These are phyloP conservation scores for Dipodascopsis uninucleata DNA, from an alignment of 805 yeast genomes.

Conservation along the genomic window DNA sequence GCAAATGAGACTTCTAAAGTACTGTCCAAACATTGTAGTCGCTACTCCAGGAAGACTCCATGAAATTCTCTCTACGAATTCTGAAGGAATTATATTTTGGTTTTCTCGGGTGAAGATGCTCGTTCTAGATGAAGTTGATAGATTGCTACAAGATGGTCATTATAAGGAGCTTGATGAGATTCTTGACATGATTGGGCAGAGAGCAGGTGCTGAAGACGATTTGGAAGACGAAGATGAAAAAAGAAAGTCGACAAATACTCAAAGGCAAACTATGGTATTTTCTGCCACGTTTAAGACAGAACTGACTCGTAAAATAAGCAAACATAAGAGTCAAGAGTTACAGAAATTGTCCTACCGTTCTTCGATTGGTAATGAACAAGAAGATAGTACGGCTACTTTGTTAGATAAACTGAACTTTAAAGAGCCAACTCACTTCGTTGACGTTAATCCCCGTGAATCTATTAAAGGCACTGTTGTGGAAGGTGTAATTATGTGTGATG, in stretches of 20 bases:
- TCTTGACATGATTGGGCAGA: constrained; percentile 58
- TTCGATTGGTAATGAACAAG: constrained; percentile 34
- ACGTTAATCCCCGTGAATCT: constrained; percentile 79
- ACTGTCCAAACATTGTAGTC: constrained; percentile 72
- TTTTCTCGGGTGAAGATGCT: constrained; percentile 47
- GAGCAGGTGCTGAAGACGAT: constrained; percentile 35
- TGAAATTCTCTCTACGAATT: constrained; percentile 62
- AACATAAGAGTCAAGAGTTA: no score
- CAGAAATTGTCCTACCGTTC: constrained; percentile 24
- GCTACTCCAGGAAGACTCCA: constrained; percentile 95
- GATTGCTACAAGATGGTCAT: constrained; percentile 92
- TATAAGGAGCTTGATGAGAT: constrained; percentile 87
- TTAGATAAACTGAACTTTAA: constrained; percentile 68
- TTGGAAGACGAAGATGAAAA: constrained; percentile 39
- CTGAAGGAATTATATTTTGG: constrained; percentile 39
- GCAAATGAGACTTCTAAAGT: constrained; percentile 72
- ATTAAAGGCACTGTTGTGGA: constrained; percentile 75
- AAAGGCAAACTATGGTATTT: constrained; percentile 83
- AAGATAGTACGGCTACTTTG: constrained; percentile 63
- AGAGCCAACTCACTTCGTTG: constrained; percentile 68
- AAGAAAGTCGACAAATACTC: constrained; percentile 2
- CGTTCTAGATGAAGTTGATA: constrained; percentile 93
- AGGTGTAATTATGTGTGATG: constrained; percentile 85
- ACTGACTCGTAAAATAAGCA: constrained; percentile 65
- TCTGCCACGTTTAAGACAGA: constrained; percentile 90